Percentiles rank a stretch among this genome's conserved stretches.
Conservation (phyloP, 2,329 filamentous ascomycete species). For the Aspergillaceae sp. region DNA sequence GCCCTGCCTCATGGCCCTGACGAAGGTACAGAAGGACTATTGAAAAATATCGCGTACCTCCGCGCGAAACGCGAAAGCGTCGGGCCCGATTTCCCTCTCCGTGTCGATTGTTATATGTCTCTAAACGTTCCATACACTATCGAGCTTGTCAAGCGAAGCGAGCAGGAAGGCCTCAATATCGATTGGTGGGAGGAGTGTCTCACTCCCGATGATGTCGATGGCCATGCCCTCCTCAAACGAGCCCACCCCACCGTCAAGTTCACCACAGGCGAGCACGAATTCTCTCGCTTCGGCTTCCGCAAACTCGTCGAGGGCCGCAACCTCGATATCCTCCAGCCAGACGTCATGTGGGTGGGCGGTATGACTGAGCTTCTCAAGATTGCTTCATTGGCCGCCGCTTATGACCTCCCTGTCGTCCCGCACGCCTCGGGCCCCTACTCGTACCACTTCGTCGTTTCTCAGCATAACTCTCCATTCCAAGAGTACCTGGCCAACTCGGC, state of each 20-base stretch:
- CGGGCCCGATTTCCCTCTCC: constrained; percentile 82
- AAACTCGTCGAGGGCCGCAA: constrained; percentile 88
- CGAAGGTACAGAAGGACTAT: constrained; percentile 70
- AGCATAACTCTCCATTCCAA: constrained; percentile 89
- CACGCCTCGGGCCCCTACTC: constrained; percentile 90
- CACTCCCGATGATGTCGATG: constrained; percentile 83
- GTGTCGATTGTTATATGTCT: constrained; percentile 97
- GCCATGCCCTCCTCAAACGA: constrained; percentile 80
- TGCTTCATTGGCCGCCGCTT: constrained; percentile 78
- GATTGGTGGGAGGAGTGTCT: constrained; percentile 98
- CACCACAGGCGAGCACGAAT: constrained; percentile 93
- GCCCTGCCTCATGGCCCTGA: constrained; percentile 83
- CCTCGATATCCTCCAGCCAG: constrained; percentile 87
- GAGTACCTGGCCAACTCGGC: constrained; percentile 92
- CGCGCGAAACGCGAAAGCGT: constrained; percentile 75
- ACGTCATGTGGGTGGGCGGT: constrained; percentile 96
- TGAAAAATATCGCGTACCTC: constrained; percentile 85
- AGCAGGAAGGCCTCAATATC: constrained; percentile 72
- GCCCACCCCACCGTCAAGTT: constrained; percentile 87
- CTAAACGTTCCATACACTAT: constrained; percentile 90
- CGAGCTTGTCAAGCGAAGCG: constrained; percentile 73
- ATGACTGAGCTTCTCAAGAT: constrained; percentile 88
- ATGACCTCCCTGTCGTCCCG: constrained; percentile 91
- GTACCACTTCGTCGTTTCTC: constrained; percentile 91
- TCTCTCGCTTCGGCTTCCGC: constrained; percentile 87